Base-by-base conservation (phyloP, 2,329 filamentous ascomycete species). In the Falciphora oryzae region DNA sequence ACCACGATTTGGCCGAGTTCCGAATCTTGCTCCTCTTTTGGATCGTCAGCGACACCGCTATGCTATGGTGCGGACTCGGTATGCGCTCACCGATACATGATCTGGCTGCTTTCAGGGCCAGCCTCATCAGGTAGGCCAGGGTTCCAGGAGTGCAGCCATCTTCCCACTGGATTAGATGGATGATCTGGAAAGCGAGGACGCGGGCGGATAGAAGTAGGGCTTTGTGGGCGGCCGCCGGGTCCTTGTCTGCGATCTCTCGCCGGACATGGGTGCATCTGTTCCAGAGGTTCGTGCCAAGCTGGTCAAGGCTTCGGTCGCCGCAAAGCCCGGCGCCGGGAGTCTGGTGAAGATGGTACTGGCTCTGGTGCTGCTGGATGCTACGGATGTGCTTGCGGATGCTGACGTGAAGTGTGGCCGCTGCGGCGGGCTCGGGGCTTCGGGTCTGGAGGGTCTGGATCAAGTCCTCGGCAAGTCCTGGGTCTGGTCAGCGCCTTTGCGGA, bases 21-120 rank as follows among this genome's bases (percentile, higher is more conserved):
- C 1, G 86, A 67, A 29, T 90, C 82, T 4, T 76, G 73, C 4
- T 78, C 76, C n/a, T 85, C 84, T 81, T 10, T 31, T 27, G 64
- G 28, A 38, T 63, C 65, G 63, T 70, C 63, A 67, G 68, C 65
- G 65, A 65, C 25, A 27, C 13, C 2, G 50, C 29, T 8, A 27
- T 29, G 13, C 18, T 31, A 10, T 13, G 14, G 3, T 10, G 28
- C 16, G 16, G 11, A 59, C 66, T 29, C 44, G 31, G 28, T 7
- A 31, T 25, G 18, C 10, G 38, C 77, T 72, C 79, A 82, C 85
- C 82, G 58, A 95, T 78, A 69, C 89, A 92, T 57, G 79, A 79
- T 69, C 81, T 85, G 27, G 83, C 83, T 6, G 88, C 81, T 72
- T 88, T 91, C 65, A 96, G 77, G 14, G 87, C 88, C 68, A 91